A percentile compares a stretch with the other conserved stretches of the same genome.
Conservation (phyloP, 208 protist genomes). For the Acanthamoeba sp. region DNA sequence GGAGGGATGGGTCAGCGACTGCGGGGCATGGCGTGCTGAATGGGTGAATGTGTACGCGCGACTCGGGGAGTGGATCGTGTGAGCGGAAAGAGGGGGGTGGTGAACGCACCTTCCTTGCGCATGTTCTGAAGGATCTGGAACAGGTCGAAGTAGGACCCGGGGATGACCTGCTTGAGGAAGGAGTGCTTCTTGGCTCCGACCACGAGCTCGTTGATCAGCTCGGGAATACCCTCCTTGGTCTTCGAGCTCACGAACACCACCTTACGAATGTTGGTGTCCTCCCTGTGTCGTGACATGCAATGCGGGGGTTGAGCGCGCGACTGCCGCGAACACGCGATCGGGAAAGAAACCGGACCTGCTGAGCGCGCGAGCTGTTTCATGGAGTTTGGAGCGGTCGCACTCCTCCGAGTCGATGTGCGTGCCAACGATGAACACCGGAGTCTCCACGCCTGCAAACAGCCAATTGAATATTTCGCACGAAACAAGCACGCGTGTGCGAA, state of each 20-base stretch:
- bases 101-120: neutral
- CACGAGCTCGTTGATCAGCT: slow-evolving; percentile 4
- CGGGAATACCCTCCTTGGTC: slow-evolving; percentile 19
- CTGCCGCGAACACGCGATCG: too few relatives aligned
- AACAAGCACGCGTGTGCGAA: too few relatives aligned
- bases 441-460: neutral
- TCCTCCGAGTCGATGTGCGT: neutral
- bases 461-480: too few relatives aligned
- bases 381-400: neutral
- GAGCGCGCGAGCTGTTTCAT: neutral
- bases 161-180: slow-evolving; percentile 51
- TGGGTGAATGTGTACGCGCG: too few relatives aligned
- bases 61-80: too few relatives aligned
- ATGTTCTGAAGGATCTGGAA: neutral
- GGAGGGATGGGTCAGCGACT: too few relatives aligned
- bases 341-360: neutral
- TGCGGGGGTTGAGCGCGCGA: too few relatives aligned
- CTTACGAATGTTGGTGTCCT: slow-evolving; percentile 14
- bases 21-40: too few relatives aligned
- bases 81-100: neutral
- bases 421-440: slow-evolving; percentile 21
- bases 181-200: neutral
- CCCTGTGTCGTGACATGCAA: too few relatives aligned
- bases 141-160: slow-evolving; percentile 9
- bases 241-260: slow-evolving; percentile 58